Percentiles rank a stretch among this genome's conserved stretches.
phyloP scores from a whole-genome alignment of 2,329 filamentous ascomycete species.

The Arthrobotrys megalospora region DNA sequence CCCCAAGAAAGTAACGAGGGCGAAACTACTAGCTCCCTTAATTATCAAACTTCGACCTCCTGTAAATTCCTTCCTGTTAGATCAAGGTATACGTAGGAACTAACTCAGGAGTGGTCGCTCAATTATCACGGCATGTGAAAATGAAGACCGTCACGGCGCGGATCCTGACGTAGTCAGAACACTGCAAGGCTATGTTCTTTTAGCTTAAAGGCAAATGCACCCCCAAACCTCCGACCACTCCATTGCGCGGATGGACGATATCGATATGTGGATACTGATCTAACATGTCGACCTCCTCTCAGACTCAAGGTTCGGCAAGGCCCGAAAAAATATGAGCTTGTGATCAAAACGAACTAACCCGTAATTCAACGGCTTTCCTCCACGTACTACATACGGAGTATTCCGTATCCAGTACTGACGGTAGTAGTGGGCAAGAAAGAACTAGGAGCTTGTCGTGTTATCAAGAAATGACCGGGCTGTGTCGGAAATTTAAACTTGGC shows the following conservation, averaged over 20 bases:
- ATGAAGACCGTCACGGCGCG: background rate
- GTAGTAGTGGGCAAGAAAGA: background rate
- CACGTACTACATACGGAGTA: background rate
- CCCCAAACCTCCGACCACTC: too few relatives aligned
- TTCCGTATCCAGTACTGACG: background rate
- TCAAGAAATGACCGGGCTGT: background rate
- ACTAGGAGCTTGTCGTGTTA: background rate
- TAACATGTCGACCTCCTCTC: background rate
- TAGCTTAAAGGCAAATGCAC: too few relatives aligned
- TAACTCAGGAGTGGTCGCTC: background rate
- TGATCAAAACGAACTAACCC: background rate
- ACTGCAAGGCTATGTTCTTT: too few relatives aligned
- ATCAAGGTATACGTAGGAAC: background rate
- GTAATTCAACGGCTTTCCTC: background rate
- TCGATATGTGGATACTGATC: too few relatives aligned
- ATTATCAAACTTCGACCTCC: background rate
- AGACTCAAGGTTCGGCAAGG: conserved; percentile 1
- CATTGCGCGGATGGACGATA: too few relatives aligned
- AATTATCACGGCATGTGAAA: background rate
- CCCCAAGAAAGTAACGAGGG: background rate
- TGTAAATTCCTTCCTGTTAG: background rate
- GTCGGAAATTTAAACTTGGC: background rate
- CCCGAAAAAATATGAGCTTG: background rate
- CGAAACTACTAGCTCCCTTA: background rate
- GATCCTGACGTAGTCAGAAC: too few relatives aligned